Base-by-base conservation (phyloP, 805 yeast species). In the Cyberlindnera lachancei region DNA sequence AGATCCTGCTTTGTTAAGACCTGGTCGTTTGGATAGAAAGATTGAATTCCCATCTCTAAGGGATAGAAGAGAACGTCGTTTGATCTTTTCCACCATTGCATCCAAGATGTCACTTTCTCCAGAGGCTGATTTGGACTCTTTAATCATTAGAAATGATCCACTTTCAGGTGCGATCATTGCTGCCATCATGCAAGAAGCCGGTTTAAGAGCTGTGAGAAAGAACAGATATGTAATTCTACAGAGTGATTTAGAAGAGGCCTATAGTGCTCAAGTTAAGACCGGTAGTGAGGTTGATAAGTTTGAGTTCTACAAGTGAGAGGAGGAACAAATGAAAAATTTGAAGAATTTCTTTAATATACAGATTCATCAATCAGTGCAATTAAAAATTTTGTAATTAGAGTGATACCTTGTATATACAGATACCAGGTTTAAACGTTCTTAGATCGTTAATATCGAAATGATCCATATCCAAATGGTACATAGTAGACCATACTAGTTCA, bases 121-220 rank as follows among this genome's bases (percentile, higher is more conserved):
- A 17, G 99, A 92, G 62, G 95, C 77, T 32, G 99, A 92, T 58
- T 71, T 92, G 49, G 98, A 94, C 62, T 81, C 96, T 15, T 72
- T 92, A 48, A 90, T 92, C 47, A 75, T 87, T 49, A 81, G 99
- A 60, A 92, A 92, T 55, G 98, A 92, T 57, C 95, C 98, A 25
- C 67, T 94, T 37, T 85, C 96, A 23, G 99, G 99, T 54, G 98
- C 95, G 10, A 74, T 90, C 36, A 92, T 92, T 55, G 97, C 99
- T 12, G 98, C 98, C 13, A 90, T 92, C 47, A 92, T 92, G 98
- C 99, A 92, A 71, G 99, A 94, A 64, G 99, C 99, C 18, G 99
- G 99, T 46, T 72, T 92, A 47, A 77, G 98, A 48, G 99, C 99
- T 2, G 97, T 92, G 29, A 82, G 99, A 66, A 92, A 90, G 66